Evolutionary conservation across 768 basidiomycete genomes (phyloP), one percentile per base, ranked within the genome.

Genomic region (Suillus subalutaceus): DNA sequence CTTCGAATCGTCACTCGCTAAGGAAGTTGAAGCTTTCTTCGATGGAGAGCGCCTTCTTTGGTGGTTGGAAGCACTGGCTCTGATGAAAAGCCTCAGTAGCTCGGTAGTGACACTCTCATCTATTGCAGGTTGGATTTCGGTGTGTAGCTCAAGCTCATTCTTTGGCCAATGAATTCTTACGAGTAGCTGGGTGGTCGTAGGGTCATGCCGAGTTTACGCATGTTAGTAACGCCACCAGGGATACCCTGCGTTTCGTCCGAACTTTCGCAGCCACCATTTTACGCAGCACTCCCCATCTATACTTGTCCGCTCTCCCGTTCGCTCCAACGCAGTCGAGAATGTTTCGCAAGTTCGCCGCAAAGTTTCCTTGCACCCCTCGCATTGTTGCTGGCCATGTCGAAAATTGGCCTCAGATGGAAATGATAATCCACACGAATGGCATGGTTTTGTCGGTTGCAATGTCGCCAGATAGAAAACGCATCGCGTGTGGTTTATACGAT

Each of bases 251-350:
- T 35, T 35, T 35, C 35, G 35, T 35, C 35, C 35, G 35, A 35
- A 35, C 35, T 6, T 35, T 35, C 35, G 35, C 35, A 35, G 5
- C 35, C 35, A 35, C 35, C 35, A 35, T 35, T 35, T 35, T 35
- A 35, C 35, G 35, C 35, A 35, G 35, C 35, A 35, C 35, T 35
- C 35, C 35, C 35, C 35, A 35, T 35, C 6, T 35, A 35, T 35
- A 35, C 35, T 6, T 35, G 35, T 35, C 35, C 35, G 35, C 35
- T 35, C 35, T 35, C 4, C 35, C 35, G 35, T 35, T 35, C 35
- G 53, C 68, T 26, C 73, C 73, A 52, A 26, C 35, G 23, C 43
- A 64, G 78, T 81, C n/a, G 67, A 30, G 4, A 18, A n/a, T 63
- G n/a, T 55, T 30, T 26, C 15, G 4, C 3, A 72, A 44, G 73